Base-by-base conservation (phyloP, 768 basidiomycete genomes). In the Kwoniella pini region DNA sequence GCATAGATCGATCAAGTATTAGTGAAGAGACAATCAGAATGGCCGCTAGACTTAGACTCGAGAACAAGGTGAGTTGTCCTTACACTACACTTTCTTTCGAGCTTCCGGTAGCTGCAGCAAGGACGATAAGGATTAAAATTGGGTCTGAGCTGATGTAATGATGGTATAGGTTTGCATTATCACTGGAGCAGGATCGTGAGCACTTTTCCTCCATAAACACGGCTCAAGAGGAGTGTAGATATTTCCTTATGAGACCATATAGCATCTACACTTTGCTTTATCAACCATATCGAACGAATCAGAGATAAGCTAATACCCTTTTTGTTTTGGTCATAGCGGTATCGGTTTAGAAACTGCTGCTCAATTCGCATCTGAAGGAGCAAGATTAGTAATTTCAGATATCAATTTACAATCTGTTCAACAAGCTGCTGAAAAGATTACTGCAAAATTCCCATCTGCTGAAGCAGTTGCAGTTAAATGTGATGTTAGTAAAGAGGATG, bases 331-430 rank as follows among this genome's bases (percentile, higher is more conserved):
- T 36, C n/a, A 21, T 78, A 97, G 94, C 57, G 96, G 96, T 0
- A 96, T 99, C 77, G 96, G 96, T 26, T 84, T 98, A 48, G 93
- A 99, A 81, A 89, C 93, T 0, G 87, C 92, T n/a, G 83, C 97
- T 62, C 84, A 97, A 45, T 99, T 99, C 77, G 95, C 95, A 1
- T 84, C 85, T 63, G 96, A 99, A 78, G 94, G 95, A 24, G 92
- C 92, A n/a, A 85, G 87, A 70, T 86, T 98, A 62, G 76, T 97
- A 43, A 84, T 94, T 43, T 89, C 87, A 31, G 96, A 99, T 77
- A 85, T 98, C 77, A 96, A 93, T 78, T 66, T 86, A 22, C 80
- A 82, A 21, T 88, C 86, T 24, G 92, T 85, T 3, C 81, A 91
- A 76, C 87, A 83, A 53, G 87, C 83, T 2, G 86, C 83, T 17